A percentile compares a stretch with the other conserved stretches of the same genome.
Conservation (phyloP, 768 basidiomycete species). For the Porpolomopsis calyptriformis region DNA sequence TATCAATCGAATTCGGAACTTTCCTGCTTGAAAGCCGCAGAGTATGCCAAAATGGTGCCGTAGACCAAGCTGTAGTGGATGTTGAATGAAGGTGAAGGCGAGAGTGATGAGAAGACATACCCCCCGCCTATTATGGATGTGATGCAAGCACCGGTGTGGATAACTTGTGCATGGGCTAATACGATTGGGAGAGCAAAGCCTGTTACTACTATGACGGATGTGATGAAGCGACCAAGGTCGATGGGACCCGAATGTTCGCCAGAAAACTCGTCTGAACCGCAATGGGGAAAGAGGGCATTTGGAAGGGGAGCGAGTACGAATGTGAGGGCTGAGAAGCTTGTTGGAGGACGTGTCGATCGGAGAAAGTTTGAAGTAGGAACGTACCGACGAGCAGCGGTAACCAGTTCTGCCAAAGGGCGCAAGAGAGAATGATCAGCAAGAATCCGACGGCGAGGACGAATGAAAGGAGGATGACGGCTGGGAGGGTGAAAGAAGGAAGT, state of each 20-base stretch:
- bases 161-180: slow-evolving; percentile 84
- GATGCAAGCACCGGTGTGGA: slow-evolving; percentile 69
- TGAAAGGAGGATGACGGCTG: slow-evolving; percentile 92
- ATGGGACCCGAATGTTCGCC: slow-evolving; percentile 58
- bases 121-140: slow-evolving; percentile 96
- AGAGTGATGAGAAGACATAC: slow-evolving; percentile 35
- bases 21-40: slow-evolving; percentile 72
- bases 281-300: slow-evolving; percentile 89
- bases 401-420: slow-evolving; percentile 96
- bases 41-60: slow-evolving; percentile 82
- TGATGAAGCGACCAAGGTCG: slow-evolving; percentile 93
- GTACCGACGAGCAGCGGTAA: slow-evolving; percentile 89
- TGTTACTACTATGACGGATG: slow-evolving; percentile 79
- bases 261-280: slow-evolving; percentile 81
- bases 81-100: not conserved
- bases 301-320: slow-evolving; percentile 95
- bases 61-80: slow-evolving; percentile 56
- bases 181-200: slow-evolving; percentile 91
- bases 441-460: slow-evolving; percentile 98
- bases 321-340: slow-evolving; percentile 54
- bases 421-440: slow-evolving; percentile 92
- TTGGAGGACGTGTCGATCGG: slow-evolving; percentile 2
- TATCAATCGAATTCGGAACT: slow-evolving; percentile 69
- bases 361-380: slow-evolving; percentile 16
- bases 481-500: no score